Percentiles rank a stretch among this genome's conserved stretches.
Evolutionary conservation across 441 rosid species (phyloP).

Genomic region (Syzygium malaccense): DNA sequence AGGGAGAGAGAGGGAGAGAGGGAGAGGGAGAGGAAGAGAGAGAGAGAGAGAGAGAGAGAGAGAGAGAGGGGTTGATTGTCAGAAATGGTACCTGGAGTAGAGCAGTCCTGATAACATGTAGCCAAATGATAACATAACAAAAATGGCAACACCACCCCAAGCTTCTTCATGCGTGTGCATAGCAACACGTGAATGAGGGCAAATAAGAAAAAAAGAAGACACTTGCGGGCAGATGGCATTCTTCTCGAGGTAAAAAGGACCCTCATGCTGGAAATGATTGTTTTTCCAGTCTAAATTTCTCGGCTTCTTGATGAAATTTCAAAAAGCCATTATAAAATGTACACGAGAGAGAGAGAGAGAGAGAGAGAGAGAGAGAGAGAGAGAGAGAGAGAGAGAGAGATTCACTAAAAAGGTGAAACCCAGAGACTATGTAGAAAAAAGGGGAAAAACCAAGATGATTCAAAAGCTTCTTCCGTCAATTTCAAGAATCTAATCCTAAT

Average conservation of each 20-base stretch:
- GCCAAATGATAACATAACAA: slow-evolving; percentile 62
- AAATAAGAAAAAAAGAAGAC: not conserved
- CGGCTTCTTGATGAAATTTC: not conserved
- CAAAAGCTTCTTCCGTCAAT: not conserved
- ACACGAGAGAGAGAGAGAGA: not conserved
- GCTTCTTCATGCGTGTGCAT: slow-evolving; percentile 53
- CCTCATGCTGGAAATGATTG: not conserved
- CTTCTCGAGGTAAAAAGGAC: not conserved
- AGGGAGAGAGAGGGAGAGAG: not conserved
- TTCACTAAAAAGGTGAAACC: not conserved
- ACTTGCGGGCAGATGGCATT: not conserved
- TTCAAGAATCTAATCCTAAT: not conserved
- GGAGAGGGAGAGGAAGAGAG: not conserved
- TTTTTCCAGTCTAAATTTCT: not conserved
- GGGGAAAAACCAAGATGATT: not conserved
- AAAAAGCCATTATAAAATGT: not conserved
- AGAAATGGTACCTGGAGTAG: slow-evolving; percentile 26
- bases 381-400: not conserved
- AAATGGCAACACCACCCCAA: slow-evolving; percentile 34
- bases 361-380: not conserved
- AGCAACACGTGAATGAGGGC: slow-evolving; percentile 4
- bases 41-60: not conserved
- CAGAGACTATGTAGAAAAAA: not conserved
- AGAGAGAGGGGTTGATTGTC: slow-evolving; percentile 13
- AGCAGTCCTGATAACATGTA: slow-evolving; percentile 23